Conservation (phyloP, 345 rosid species). For the Bruguiera sexangula region DNA sequence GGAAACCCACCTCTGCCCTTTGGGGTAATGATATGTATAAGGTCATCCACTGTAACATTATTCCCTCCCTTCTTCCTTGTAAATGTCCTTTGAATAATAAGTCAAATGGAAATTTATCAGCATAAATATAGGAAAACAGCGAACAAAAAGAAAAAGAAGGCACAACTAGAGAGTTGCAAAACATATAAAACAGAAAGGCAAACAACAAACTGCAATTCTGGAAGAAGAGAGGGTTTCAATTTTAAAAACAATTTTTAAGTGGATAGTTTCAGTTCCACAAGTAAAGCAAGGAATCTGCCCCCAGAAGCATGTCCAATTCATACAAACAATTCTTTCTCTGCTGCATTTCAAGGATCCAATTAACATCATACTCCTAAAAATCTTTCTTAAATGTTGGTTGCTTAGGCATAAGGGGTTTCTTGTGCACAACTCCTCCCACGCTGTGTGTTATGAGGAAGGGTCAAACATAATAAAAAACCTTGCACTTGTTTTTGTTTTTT, state of each 20-base stretch:
- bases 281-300: no score
- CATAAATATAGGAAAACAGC: not conserved
- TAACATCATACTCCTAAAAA: not conserved
- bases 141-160: not conserved
- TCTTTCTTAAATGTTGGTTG: no score
- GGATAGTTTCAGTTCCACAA: not conserved
- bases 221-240: no score
- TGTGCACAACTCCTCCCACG: no score
- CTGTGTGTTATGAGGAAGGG: no score
- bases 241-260: not conserved
- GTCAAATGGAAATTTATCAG: not conserved
- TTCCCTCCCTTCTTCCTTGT: slow-evolving; percentile 76
- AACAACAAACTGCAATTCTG: no score
- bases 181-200: no score
- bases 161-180: no score
- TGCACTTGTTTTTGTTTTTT: no score
- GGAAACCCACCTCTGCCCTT: slow-evolving; percentile 72
- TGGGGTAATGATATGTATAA: slow-evolving; percentile 67
- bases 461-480: no score
- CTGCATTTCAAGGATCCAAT: not conserved
- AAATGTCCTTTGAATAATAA: slow-evolving; percentile 45
- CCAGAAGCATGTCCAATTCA: not conserved
- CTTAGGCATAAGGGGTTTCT: no score
- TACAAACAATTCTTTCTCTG: not conserved
- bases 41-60: slow-evolving; percentile 82